Base-by-base conservation (phyloP, 345 rosid species). In the Durio zibethinus region DNA sequence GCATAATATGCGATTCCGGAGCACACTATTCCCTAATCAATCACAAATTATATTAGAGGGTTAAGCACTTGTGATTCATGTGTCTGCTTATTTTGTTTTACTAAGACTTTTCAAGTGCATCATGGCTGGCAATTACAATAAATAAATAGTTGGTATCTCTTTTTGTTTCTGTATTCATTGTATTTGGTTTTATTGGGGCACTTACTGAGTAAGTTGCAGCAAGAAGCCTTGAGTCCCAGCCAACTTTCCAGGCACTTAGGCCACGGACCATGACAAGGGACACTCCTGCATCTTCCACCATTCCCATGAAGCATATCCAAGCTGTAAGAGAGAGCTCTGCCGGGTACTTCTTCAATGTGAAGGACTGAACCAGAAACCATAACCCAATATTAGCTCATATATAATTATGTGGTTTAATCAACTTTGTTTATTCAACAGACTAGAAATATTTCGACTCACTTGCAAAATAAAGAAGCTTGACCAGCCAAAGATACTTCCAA, bases 131-230 rank as follows among this genome's bases (percentile, higher is more conserved):
- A 7, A 25, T n/a, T n/a, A n/a, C 70, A 38, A 38, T n/a, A 65
- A 5, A 23, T 7, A 21, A n/a, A 54, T n/a, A 21, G 60, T 54
- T 9, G 60, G 25, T 8, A 2, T 21, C 27, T 54, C 60, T 54
- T 54, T 54, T 54, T n/a, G 31, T 23, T 23, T 57, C 16, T 57
- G 16, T 10, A 21, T n/a, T 50, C 14, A 25, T 27, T 29, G 64
- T 12, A 60, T 27, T 27, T 27, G 36, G 36, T 60, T 60, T 7
- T 42, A 45, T 61, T 12, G 14, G 10, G 52, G 54, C 50, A 72
- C 93, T 87, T 61, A 93, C 99, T n/a, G 98, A 82, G 87, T 96
- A 93, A 40, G 81, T 79, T 61, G 90, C 97, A 5, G 97, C 97
- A 42, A 93, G 88, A 45, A 96, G 92, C 70, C 84, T 88, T 0